Conservation (phyloP, 495 filamentous ascomycete genomes). For the Aspergillus kassunensis region DNA sequence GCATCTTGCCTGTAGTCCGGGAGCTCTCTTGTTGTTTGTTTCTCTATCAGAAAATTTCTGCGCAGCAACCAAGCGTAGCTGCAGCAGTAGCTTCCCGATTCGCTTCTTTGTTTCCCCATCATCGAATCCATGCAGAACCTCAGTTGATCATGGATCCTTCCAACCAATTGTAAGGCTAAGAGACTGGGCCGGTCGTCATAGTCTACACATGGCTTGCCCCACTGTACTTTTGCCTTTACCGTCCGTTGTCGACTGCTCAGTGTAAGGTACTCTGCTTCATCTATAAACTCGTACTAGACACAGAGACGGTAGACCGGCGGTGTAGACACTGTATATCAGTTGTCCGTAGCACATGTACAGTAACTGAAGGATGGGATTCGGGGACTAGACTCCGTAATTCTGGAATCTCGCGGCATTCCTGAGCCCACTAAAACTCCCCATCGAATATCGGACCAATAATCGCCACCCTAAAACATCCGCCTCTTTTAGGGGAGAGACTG, state of each 20-base stretch:
- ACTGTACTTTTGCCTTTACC: constrained; percentile 22
- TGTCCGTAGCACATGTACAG: not conserved
- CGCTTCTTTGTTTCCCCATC: constrained; percentile 14
- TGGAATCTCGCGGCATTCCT: constrained; percentile 15
- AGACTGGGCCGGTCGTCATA: constrained; percentile 19
- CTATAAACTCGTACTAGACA: no score
- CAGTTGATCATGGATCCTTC: constrained; percentile 17
- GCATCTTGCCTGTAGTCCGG: no score
- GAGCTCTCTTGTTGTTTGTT: constrained; percentile 20
- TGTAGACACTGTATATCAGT: no score
- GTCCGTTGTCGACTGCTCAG: no score
- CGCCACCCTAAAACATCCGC: constrained; percentile 24
- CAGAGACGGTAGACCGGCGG: no score
- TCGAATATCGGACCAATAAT: constrained; percentile 18
- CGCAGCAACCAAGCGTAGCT: constrained; percentile 16
- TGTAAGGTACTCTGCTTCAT: no score
- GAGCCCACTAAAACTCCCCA: constrained; percentile 13
- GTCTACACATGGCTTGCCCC: constrained; percentile 23
- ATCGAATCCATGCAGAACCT: constrained; percentile 26
- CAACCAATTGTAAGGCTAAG: constrained; percentile 13
- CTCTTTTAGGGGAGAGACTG: constrained; percentile 15
- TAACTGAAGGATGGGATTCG: not conserved
- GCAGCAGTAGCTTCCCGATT: constrained; percentile 17
- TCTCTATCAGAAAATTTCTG: constrained; percentile 18
- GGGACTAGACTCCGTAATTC: not conserved